These are phyloP conservation scores for Trichosporon coremiiforme DNA, from an alignment of 1,284 basidiomycete species.

Conservation along the genomic window DNA sequence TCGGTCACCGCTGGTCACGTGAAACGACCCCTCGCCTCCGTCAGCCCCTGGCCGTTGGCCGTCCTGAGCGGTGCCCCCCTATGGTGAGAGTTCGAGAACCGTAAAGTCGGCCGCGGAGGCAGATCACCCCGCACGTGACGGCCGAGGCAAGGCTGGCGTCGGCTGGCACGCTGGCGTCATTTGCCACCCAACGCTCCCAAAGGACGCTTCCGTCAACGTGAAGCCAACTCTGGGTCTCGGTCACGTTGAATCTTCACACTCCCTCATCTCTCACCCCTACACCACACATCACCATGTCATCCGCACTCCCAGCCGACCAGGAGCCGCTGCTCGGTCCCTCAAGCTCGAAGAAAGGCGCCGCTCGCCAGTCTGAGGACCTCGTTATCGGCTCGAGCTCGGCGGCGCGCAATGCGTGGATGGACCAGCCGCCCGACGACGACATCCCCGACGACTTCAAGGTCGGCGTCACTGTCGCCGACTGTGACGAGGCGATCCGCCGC, in stretches of 20 bases:
- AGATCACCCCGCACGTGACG: not conserved
- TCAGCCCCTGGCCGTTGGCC: too few relatives aligned
- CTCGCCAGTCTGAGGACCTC: slow-evolving; percentile 19
- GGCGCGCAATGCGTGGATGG: slow-evolving; percentile 49
- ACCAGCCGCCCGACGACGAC: slow-evolving; percentile 49
- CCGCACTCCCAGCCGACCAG: slow-evolving; percentile 36
- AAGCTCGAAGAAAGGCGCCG: slow-evolving; percentile 22
- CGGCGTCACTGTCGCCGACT: slow-evolving; percentile 54
- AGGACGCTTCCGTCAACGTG: not conserved
- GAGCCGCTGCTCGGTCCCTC: slow-evolving; percentile 39
- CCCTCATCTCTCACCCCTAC: not conserved
- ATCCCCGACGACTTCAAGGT: slow-evolving; percentile 55
- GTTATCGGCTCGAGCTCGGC: slow-evolving; percentile 11
- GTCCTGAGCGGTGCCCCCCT: not conserved
- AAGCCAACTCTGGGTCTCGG: not conserved
- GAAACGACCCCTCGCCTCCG: not conserved
- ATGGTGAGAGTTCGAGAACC: not conserved
- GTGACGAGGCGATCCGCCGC: slow-evolving; percentile 53
- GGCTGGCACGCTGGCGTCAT: not conserved
- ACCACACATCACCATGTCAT: slow-evolving; percentile 33
- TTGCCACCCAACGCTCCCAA: slow-evolving; percentile 17
- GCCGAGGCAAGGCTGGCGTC: not conserved
- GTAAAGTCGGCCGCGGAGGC: not conserved
- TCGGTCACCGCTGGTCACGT: not conserved
- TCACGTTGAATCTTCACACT: not conserved